Base-by-base conservation (phyloP, 805 yeast species). In the Candida ipomoeae region DNA sequence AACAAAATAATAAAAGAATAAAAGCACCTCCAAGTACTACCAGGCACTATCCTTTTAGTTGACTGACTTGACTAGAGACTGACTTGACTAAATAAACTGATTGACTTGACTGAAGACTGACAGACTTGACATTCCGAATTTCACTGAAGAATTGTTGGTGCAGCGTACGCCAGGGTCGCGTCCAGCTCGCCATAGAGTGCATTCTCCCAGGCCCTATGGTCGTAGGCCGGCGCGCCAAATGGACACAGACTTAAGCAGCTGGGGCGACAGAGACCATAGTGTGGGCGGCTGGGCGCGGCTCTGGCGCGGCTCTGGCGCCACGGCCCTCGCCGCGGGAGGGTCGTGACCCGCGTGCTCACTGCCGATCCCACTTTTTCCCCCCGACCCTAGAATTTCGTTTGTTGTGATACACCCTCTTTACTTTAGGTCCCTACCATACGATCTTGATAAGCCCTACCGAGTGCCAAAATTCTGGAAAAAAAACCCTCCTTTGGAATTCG, bases 321-420 rank as follows among this genome's bases (percentile, higher is more conserved):
- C 21, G 43, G 21, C 43, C 43, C 4, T 3, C 31, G 20, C 31
- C 15, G 43, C 20, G 34, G 17, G 17, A 21, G 29, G 41, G 41
- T 23, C 41, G 44, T 18, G 44, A 26, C 36, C 36, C 36, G 44
- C 44, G 44, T 32, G 37, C 44, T 14, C 36, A 18, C 44, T 31
- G 37, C 37, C 26, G 17, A 26, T 11, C 21, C 26, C 36, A 20
- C 26, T 14, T 31, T 29, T 40, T 11, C 21, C 34, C 43, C 18
- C 34, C 43, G 34, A 40, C 43, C 34, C 21, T 6, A 21, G 7
- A 40, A 40, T 26, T 10, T 26, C 20, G 15, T 37, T 23, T 7
- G 7, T 40, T 40, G 17, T 15, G 15, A 40, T 15, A 10, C 34
- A 40, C 43, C 43, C 34, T 37, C 21, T 40, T 35, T 33, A 4